Base-by-base conservation (phyloP, 192 early-diverging fungal species). In the Rhizoclosmatium sp. region DNA sequence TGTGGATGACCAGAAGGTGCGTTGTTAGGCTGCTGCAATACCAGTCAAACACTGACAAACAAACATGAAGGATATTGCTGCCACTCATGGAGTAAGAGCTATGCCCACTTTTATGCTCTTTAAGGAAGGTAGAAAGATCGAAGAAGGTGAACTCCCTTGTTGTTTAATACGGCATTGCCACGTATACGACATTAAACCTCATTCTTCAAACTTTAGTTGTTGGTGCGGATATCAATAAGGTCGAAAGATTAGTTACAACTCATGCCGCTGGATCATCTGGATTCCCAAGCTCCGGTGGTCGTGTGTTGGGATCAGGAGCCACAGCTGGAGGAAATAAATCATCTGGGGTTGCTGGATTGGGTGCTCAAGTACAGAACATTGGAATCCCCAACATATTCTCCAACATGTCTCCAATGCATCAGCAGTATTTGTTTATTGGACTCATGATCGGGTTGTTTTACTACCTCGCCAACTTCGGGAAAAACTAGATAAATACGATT, bases 101-200 rank as follows among this genome's bases (percentile, higher is more conserved):
- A 94, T 93, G 92, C 93, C 93, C 9, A 94, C 93, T 3, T 89
- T 94, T 83, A 74, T 85, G 67, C 80, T 88, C 71, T 92, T 87
- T 81, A 75, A 86, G 41, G 62, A 82, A 39, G 87, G 89, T n/a
- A 74, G 78, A 51, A 87, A 87, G 82, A 70, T 89, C 19, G 88
- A 78, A 42, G 89, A 91, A 71, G 80, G 75, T 76, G 10, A n/a
- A 23, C 12, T 40, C 2, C 59, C 5, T 62, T 62, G 9, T 62
- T 62, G 7, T 19, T 62, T 19, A 12, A 12, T 54, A 0, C 16
- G 5, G 51, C 16, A 12, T 12, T 54, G 51, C 51, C 51, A 54
- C 51, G 51, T 54, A 12, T 31, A 31, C 51, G 16, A 54, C 16
- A 54, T 54, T 54, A 54, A 7, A 54, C 51, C 4, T 54, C 51